phyloP scores from a whole-genome alignment of 2,329 filamentous ascomycete genomes.

The Exserohilum rostratum region DNA sequence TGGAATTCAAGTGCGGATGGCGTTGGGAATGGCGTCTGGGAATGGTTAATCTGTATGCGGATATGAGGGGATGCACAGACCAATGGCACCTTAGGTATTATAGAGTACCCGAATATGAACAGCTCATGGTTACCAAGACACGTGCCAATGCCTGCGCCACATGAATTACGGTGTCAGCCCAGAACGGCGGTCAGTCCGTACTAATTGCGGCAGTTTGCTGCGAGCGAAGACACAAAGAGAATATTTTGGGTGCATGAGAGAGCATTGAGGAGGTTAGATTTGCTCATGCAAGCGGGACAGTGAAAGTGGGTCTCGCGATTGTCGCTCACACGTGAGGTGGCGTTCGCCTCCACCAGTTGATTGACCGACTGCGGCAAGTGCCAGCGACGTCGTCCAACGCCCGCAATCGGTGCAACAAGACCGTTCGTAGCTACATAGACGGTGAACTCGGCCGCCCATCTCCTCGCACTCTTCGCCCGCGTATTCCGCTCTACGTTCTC shows the following conservation, averaged over 20 bases:
- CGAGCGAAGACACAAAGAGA: no score
- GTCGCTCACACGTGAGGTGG: constrained; percentile 20
- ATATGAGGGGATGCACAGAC: not conserved
- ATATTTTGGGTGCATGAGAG: no score
- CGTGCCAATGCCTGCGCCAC: not conserved
- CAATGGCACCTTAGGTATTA: not conserved
- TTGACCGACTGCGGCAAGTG: constrained; percentile 11
- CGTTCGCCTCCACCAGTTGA: constrained; percentile 18
- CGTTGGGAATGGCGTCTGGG: not conserved
- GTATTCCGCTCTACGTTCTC: not conserved
- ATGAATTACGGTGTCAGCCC: not conserved
- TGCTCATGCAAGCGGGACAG: not conserved
- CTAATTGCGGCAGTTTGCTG: no score
- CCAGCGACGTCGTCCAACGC: constrained; percentile 1
- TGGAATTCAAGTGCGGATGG: not conserved
- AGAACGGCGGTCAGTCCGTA: not conserved
- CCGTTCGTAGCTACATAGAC: constrained; percentile 6
- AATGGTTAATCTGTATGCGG: not conserved
- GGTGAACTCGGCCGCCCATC: not conserved
- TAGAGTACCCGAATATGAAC: not conserved
- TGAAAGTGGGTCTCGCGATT: not conserved
- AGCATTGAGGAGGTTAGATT: no score
- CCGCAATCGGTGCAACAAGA: constrained; percentile 15
- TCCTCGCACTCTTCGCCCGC: not conserved
- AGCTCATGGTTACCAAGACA: not conserved